Evolutionary conservation across 179 eudicot species (phyloP).

Genomic region (Silene coronaria): DNA sequence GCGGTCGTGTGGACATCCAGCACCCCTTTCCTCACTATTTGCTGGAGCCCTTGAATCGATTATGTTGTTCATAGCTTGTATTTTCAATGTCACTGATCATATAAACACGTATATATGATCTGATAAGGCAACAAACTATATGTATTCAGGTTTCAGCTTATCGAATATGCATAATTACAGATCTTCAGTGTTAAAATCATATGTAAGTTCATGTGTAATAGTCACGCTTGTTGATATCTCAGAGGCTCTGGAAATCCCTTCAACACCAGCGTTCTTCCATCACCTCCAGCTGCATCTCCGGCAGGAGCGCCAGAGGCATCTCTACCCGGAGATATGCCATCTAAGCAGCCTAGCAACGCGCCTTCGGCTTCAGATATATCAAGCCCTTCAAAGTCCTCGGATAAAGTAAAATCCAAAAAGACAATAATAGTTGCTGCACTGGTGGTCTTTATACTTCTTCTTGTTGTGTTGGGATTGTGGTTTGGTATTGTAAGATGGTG

Average conservation of each 20-base stretch:
- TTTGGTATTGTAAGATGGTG: constrained; percentile 38
- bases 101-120: too few species aligned
- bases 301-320: constrained; percentile 39
- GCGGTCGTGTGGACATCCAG: too few species aligned
- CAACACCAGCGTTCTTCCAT: constrained; percentile 52
- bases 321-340: constrained; percentile 37
- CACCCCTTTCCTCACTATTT: too few species aligned
- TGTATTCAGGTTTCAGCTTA: background rate
- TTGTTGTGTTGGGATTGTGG: constrained; percentile 47
- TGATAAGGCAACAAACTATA: too few species aligned
- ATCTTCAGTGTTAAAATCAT: too few species aligned
- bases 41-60: too few species aligned
- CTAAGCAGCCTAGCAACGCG: constrained; percentile 27
- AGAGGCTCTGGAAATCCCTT: constrained; percentile 71
- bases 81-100: too few species aligned
- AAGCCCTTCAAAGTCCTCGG: constrained; percentile 24
- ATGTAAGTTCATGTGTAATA: background rate
- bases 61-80: too few species aligned
- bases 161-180: background rate
- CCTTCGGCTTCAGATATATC: constrained; percentile 33
- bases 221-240: constrained; percentile 23
- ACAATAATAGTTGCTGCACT: constrained; percentile 43
- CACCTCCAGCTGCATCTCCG: constrained; percentile 47
- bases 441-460: constrained; percentile 38
- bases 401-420: constrained; percentile 24